Evolutionary conservation across 2,329 filamentous ascomycete species (phyloP), one percentile per base, ranked within the genome.

Genomic region (Setomelanomma holmii): DNA sequence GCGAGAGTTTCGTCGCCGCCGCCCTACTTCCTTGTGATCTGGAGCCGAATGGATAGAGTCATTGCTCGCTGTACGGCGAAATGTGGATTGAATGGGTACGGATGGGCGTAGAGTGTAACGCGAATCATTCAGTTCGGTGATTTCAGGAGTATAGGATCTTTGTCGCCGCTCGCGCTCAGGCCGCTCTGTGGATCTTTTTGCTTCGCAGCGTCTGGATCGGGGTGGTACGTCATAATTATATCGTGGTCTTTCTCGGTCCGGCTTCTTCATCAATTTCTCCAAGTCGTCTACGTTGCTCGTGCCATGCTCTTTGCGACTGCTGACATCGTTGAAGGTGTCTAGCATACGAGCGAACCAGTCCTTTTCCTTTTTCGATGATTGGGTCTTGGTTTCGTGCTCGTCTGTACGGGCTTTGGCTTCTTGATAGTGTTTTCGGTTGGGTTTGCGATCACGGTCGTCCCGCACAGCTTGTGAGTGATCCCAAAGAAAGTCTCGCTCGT

Each of bases 401-500:
- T n/a, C n/a, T n/a, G n/a, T 27, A 5, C 16, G 16, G n/a, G 23
- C n/a, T 30, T 42, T 42, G 40, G 5, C 20, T 19, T 7, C 8
- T 21, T 14, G 30, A 20, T 16, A 12, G 17, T 16, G n/a, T 6
- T 42, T 23, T 42, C 40, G 40, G 10, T n/a, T 4, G n/a, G 8
- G 10, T 42, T 17, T 42, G 11, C 20, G 23, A 22, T 17, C 40
- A 30, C 40, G 40, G 10, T 17, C 7, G 1, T 16, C n/a, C 4
- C 42, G 27, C 19, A 45, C 11, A 35, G 42, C 42, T 16, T 22
- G 17, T 5, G 42, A 45, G 30, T 45, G 42, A 45, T 45, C 27
- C 42, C 42, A 36, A 2, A 36, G 42, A 23, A 45, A 45, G 10
- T 45, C 30, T 23, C 42, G 42, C 14, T 45, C 42, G 16, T 45